Evolutionary conservation across 192 early-diverging fungal species (phyloP).

Genomic region (Obelidium mucronatum): DNA sequence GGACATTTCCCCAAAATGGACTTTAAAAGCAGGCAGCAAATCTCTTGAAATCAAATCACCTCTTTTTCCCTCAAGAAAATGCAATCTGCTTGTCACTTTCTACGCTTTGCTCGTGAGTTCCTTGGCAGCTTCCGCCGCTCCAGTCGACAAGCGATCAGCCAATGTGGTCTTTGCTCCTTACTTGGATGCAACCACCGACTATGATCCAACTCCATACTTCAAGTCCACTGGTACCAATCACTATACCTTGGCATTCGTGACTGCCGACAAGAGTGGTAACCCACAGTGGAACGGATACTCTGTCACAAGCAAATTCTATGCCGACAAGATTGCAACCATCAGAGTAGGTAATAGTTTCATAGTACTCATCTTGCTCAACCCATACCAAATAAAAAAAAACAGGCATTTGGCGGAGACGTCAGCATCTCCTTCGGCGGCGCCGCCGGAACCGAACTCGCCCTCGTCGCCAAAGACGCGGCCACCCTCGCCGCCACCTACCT

Average conservation of each 20-base stretch:
- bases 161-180: constrained; percentile 47
- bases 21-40: no score
- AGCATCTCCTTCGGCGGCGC: constrained; percentile 52
- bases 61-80: no score
- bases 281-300: constrained; percentile 40
- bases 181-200: constrained; percentile 41
- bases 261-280: constrained; percentile 29
- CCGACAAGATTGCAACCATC: not conserved
- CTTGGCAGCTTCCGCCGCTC: not conserved
- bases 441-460: constrained; percentile 41
- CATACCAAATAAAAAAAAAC: not conserved
- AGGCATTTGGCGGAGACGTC: constrained; percentile 46
- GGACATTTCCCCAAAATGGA: no score
- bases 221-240: constrained; percentile 36
- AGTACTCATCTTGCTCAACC: not conserved
- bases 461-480: constrained; percentile 21
- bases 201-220: constrained; percentile 36
- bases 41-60: no score
- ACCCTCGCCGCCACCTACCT: constrained; percentile 43
- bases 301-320: not conserved
- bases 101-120: no score
- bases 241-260: constrained; percentile 51
- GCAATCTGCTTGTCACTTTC: no score
- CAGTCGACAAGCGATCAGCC: not conserved
- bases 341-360: not conserved